A percentile compares a stretch with the other conserved stretches of the same genome.
Conservation (phyloP, 495 filamentous ascomycete genomes). For the Penicillium bialowiezense region DNA sequence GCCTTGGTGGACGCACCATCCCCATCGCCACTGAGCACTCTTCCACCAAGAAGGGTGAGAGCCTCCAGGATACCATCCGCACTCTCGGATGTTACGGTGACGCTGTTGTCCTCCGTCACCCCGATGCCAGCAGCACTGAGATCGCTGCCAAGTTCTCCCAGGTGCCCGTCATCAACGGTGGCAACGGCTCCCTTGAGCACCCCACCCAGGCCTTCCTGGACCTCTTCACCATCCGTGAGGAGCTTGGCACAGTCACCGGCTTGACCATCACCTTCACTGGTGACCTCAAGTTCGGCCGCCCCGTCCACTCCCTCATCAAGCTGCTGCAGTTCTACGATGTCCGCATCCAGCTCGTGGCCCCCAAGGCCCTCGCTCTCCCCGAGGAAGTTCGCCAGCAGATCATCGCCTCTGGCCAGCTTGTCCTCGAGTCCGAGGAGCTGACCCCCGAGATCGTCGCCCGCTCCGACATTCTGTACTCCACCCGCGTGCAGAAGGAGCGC, state of each 20-base stretch:
- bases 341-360: slow-evolving; percentile 85
- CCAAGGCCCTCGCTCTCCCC: slow-evolving; percentile 74
- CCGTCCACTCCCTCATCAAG: slow-evolving; percentile 91
- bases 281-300: slow-evolving; percentile 87
- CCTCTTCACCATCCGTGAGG: slow-evolving; percentile 96
- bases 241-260: slow-evolving; percentile 89
- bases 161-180: slow-evolving; percentile 93
- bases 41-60: slow-evolving; percentile 88
- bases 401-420: slow-evolving; percentile 67
- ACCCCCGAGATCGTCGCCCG: slow-evolving; percentile 79
- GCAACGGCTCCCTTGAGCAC: slow-evolving; percentile 92
- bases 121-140: slow-evolving; percentile 71
- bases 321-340: slow-evolving; percentile 94
- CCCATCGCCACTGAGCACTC: slow-evolving; percentile 75
- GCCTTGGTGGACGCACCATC: slow-evolving; percentile 81
- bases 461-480: slow-evolving; percentile 93
- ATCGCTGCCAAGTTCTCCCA: slow-evolving; percentile 80
- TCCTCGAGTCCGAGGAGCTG: slow-evolving; percentile 69
- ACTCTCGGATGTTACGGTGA: slow-evolving; percentile 93
- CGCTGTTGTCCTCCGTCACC: slow-evolving; percentile 91
- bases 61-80: slow-evolving; percentile 86
- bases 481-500: slow-evolving; percentile 92
- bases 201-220: slow-evolving; percentile 98
- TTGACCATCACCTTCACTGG: slow-evolving; percentile 94
- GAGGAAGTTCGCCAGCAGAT: slow-evolving; percentile 67